Evolutionary conservation across 176 grass and related monocot genomes (phyloP).

Genomic region (Aegilops tauschii): DNA sequence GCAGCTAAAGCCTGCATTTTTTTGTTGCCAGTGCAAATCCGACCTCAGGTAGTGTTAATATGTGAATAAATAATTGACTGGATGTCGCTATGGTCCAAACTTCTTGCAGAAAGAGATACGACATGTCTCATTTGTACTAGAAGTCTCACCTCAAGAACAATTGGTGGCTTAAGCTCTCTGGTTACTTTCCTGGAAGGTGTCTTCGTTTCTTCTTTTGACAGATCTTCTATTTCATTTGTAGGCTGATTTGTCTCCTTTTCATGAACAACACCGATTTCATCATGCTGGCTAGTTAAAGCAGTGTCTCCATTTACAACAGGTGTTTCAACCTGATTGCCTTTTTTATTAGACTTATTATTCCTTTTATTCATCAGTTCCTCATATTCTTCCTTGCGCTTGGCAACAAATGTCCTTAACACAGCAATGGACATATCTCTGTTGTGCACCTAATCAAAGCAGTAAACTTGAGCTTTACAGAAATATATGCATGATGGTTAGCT

Average conservation of each 20-base stretch:
- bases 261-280: slow-evolving; percentile 41
- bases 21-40: slow-evolving; percentile 17
- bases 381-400: slow-evolving; percentile 84
- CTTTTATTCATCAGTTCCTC: slow-evolving; percentile 61
- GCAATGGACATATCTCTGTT: slow-evolving; percentile 98
- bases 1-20: slow-evolving; percentile 86
- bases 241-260: slow-evolving; percentile 39
- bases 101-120: neutral
- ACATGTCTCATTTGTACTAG: slow-evolving; percentile 1
- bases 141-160: slow-evolving; percentile 79
- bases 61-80: neutral
- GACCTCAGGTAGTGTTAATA: slow-evolving; percentile 9
- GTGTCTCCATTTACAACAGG: slow-evolving; percentile 42
- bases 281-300: slow-evolving; percentile 26
- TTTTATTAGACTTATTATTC: slow-evolving; percentile 40
- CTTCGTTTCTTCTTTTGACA: slow-evolving; percentile 39
- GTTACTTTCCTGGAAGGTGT: slow-evolving; percentile 54
- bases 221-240: slow-evolving; percentile 31
- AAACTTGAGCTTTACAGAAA: slow-evolving; percentile 4
- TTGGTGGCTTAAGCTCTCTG: slow-evolving; percentile 64
- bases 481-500: neutral
- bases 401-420: slow-evolving; percentile 79
- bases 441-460: slow-evolving; percentile 67
- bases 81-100: neutral
- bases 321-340: slow-evolving; percentile 13